Evolutionary conservation across 768 basidiomycete species (phyloP), one percentile per base, ranked within the genome.

Genomic region (Lentinula sp.): DNA sequence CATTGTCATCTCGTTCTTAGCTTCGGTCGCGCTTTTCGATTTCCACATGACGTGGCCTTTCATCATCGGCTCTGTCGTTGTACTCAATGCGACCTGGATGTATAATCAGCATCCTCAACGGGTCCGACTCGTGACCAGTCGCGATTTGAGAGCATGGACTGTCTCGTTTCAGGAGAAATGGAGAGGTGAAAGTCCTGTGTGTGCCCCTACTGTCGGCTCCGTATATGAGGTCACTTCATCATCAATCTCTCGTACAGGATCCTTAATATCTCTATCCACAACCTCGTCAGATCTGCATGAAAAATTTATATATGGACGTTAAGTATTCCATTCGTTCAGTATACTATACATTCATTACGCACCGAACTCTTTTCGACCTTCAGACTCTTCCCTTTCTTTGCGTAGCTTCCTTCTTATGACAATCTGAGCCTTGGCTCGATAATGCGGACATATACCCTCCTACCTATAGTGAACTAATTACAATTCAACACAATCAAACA

Each of bases 1-100:
- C 74, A 98, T 98, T 71, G 87, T 98, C 69, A 85, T 98, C 63
- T 95, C 94, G 28, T 98, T 97, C 84, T 79, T 95, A 60, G 94
- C 91, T 2, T 94, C 91, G 4, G 88, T 97, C 57, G 85, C 85
- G 21, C 84, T 98, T 40, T 98, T 98, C 81, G 78, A 90, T 71
- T 94, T 95, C 79, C 82, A 82, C 54, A 88, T 98, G 73, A 90
- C 94, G 2, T 78, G 86, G 62, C 86, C 91, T 0, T 98, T 98
- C 71, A 73, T 95, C 65, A 77, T 95, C 46, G 95, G 95, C 40
- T 88, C 91, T 0, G 77, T 81, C 39, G 81, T 92, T 65, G 96
- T 98, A 51, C 83, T 98, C 45, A 80, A 84, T 61, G 89, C 94
- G 13, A 98, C 95, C 2, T 95, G 90, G 86, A 77, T 95, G 62